phyloP scores from a whole-genome alignment of 805 yeast genomes.

The Kuraishia floccosa region DNA sequence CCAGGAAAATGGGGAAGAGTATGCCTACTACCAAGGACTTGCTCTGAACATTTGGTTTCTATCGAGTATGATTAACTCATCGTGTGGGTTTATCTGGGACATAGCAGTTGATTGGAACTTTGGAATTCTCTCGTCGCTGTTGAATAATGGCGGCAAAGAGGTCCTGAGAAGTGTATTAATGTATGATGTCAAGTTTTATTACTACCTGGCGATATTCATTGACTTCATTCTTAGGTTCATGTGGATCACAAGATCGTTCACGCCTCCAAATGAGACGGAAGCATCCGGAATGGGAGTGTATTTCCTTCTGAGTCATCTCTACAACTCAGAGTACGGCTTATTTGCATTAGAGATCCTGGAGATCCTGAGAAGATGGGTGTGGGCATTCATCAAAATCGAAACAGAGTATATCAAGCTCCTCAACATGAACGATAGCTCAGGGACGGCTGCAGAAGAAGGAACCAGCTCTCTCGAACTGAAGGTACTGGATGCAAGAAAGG shows the following conservation, averaged over 20 bases:
- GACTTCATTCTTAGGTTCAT: slow-evolving; percentile 65
- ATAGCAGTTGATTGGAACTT: slow-evolving; percentile 82
- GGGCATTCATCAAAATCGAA: slow-evolving; percentile 83
- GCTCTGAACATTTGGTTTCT: slow-evolving; percentile 30
- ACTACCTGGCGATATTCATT: slow-evolving; percentile 41
- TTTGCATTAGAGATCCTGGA: slow-evolving; percentile 66
- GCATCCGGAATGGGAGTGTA: neutral
- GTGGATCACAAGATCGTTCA: slow-evolving; percentile 55
- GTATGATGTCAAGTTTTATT: slow-evolving; percentile 23
- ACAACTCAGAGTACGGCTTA: slow-evolving; percentile 44
- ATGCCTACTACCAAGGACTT: neutral
- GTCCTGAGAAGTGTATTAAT: slow-evolving; percentile 17
- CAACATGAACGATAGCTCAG: neutral
- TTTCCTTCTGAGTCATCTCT: slow-evolving; percentile 12
- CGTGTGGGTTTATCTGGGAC: slow-evolving; percentile 86
- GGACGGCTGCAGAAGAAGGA: no score
- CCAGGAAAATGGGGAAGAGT: slow-evolving; percentile 12
- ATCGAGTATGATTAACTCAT: slow-evolving; percentile 46
- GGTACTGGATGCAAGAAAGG: no score
- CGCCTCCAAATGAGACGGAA: slow-evolving; percentile 5
- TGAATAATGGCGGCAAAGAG: slow-evolving; percentile 8
- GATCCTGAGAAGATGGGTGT: slow-evolving; percentile 72
- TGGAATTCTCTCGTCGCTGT: slow-evolving; percentile 30
- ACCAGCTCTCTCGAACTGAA: no score
- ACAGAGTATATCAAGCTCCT: slow-evolving; percentile 41